Evolutionary conservation across 106 monocot species (phyloP), one percentile per base, ranked within the genome.

Genomic region (Dendrobium nobile): DNA sequence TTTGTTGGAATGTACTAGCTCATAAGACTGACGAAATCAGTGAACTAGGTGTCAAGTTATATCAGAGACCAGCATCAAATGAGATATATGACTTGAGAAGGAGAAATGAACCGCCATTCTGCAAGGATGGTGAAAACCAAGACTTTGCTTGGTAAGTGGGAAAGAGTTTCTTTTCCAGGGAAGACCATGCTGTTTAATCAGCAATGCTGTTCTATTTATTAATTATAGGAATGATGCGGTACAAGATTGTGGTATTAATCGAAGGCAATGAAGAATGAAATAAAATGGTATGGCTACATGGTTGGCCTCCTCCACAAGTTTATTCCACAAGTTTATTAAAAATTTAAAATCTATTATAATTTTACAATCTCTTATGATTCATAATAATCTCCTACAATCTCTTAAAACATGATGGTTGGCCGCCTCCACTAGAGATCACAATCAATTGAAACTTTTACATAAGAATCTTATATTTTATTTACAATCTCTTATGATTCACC

Each of bases 21-120:
- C 87, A 94, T 80, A 91, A 83, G 82, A 91, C 86, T 73, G 94
- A 98, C 80, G 94, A 95, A 40, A 81, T 87, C 55, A 92, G 89
- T 81, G 94, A 92, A 67, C 33, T 91, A 67, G 84, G 85, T 72
- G 82, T 91, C 15, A 95, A 85, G 78, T 91, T 98, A 80, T 98
- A 89, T 84, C 97, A 95, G 81, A 94, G 89, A 82, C 97, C 97
- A 51, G 84, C 91, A 75, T 92, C 97, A 64, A 98, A 98, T 81
- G 94, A 98, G 64, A 82, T 89, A 77, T 98, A 91, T 82, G 89
- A 92, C 72, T 65, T 94, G 47, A 87, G 97, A 87, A 82, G 84
- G 47, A 89, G 64, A 72, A 92, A 88, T 59, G 84, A 86, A 45
- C 94, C 97, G 81, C 94, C 94, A 51, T 84, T 94, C 5, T 98